Conservation (phyloP, 768 basidiomycete species). For the Termitomyces sp. region DNA sequence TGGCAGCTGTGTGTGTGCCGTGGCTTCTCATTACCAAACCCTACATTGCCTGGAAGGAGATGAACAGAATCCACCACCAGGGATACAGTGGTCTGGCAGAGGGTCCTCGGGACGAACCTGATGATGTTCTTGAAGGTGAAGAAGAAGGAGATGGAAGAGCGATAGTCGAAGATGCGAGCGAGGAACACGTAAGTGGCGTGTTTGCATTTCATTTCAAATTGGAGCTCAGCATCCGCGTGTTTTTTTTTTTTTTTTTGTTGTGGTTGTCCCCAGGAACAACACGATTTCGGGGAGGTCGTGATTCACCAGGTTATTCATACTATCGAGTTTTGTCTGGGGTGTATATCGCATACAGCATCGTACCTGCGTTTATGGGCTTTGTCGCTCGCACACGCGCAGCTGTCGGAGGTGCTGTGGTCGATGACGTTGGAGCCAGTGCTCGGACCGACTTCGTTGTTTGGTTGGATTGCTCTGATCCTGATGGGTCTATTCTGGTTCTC, state of each 20-base stretch:
- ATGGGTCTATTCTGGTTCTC: conserved; percentile 71
- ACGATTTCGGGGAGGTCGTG: conserved; percentile 91
- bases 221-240: neutral
- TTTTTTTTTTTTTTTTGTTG: neutral
- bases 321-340: conserved; percentile 98
- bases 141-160: conserved; percentile 77
- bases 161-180: conserved; percentile 64
- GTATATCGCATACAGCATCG: conserved; percentile 95
- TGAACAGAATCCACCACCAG: conserved; percentile 72
- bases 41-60: conserved; percentile 87
- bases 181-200: conserved; percentile 60
- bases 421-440: conserved; percentile 75
- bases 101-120: conserved; percentile 43
- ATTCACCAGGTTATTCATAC: conserved; percentile 99
- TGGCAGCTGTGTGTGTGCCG: conserved; percentile 87
- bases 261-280: conserved; percentile 52
- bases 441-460: conserved; percentile 60
- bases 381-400: conserved; percentile 94
- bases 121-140: conserved; percentile 66
- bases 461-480: conserved; percentile 44
- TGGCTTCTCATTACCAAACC: conserved; percentile 94
- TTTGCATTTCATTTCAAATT: conserved; percentile 7
- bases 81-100: conserved; percentile 79
- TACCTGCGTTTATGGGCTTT: conserved; percentile 96
- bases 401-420: conserved; percentile 88